Percentiles rank a stretch among this genome's conserved stretches.
Conservation (phyloP, 768 basidiomycete genomes). For the Stropharia rugosoannulata region DNA sequence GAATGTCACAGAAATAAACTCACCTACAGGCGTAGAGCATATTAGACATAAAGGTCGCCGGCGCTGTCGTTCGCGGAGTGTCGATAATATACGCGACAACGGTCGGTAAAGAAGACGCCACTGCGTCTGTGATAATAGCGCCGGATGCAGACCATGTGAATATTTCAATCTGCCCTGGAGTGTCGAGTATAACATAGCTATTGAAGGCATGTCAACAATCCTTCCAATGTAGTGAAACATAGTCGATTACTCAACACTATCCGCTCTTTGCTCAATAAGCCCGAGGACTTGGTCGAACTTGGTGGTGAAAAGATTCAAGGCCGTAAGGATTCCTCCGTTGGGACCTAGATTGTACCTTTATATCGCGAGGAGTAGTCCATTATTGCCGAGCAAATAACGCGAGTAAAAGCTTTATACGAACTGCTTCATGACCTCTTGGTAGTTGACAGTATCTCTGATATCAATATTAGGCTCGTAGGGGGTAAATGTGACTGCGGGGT, state of each 20-base stretch:
- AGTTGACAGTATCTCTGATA: constrained; percentile 96
- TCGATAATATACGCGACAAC: constrained; percentile 98
- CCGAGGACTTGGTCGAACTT: constrained; percentile 97
- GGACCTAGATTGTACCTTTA: constrained; percentile 95
- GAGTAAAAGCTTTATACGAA: constrained; percentile 29
- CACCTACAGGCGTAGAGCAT: constrained; percentile 99
- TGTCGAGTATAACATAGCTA: constrained; percentile 94
- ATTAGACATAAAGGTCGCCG: constrained; percentile 99
- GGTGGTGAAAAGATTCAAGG: constrained; percentile 96
- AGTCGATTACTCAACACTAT: constrained; percentile 75
- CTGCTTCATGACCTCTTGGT: constrained; percentile 99
- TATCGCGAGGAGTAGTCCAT: not conserved
- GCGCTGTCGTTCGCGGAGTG: constrained; percentile 90
- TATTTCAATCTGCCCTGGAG: constrained; percentile 99
- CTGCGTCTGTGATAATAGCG: constrained; percentile 95
- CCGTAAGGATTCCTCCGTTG: constrained; percentile 96
- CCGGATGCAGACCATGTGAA: constrained; percentile 99
- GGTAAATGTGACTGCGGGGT: constrained; percentile 89
- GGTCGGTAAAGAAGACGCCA: constrained; percentile 90
- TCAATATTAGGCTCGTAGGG: constrained; percentile 98
- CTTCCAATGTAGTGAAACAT: not conserved
- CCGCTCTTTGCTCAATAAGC: constrained; percentile 88
- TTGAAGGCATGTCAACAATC: constrained; percentile 3
- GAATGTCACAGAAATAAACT: constrained; percentile 16
- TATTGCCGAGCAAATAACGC: constrained; percentile 4